Base-by-base conservation (phyloP, 176 grass and related monocot species). In the Triticum turgidum region DNA sequence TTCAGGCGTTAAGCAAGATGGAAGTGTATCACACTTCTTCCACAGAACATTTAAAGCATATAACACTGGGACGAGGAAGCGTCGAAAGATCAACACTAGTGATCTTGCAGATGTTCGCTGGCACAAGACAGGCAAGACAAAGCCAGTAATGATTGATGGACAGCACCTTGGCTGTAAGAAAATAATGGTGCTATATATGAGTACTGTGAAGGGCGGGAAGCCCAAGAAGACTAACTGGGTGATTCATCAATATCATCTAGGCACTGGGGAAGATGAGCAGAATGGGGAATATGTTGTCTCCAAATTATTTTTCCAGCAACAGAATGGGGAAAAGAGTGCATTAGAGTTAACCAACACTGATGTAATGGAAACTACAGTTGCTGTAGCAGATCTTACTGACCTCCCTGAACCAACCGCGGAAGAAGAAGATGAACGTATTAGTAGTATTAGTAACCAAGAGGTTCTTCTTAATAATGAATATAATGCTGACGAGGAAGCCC, bases 51-150 rank as follows among this genome's bases (percentile, higher is more conserved):
- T 94, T 82, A 98, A 96, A 76, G 97, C 97, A 9, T 98, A 98
- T 82, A 98, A 85, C 82, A 98, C 94, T 69, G 97, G 97, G 29
- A 98, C 82, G 42, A 91, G 94, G 78, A 98, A 98, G 80, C 86
- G 97, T 79, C 85, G 97, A 72, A 98, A 96, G 88, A 98, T 98
- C 94, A 94, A 88, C 61, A 90, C 84, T 25, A 75, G 74, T 67
- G 79, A 93, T 78, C 88, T 89, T 82, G 85, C 85, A 0, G 92
- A 94, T 92, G 92, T 98, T 45, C 94, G 92, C 83, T 98, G 97
- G 97, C 97, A 98, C 83, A 98, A 98, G 82, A 98, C 97, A 9
- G 97, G 97, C 52, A 98, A 96, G 85, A 98, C 94, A 69, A 98
- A 93, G 73, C 90, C 92, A 67, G 90, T 98, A 77, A 76, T 91